phyloP scores from a whole-genome alignment of 805 yeast genomes.

The Kluyveromyces lactis region DNA sequence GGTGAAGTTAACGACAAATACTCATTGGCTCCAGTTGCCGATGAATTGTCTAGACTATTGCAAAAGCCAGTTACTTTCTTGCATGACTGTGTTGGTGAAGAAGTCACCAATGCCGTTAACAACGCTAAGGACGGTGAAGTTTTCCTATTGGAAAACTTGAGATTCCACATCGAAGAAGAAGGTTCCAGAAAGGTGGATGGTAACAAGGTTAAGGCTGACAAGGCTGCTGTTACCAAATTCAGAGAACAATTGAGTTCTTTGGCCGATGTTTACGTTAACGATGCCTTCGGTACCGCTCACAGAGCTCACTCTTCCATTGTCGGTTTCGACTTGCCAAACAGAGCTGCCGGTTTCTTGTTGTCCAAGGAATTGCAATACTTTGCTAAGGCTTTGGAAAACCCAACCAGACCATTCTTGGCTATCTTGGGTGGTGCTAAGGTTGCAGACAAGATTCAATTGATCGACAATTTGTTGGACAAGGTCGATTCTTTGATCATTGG shows the following conservation, averaged over 20 bases:
- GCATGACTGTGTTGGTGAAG: constrained; percentile 85
- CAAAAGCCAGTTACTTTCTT: constrained; percentile 72
- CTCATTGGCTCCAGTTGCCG: constrained; percentile 90
- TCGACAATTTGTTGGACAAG: constrained; percentile 94
- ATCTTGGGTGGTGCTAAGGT: constrained; percentile 99
- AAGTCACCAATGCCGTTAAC: constrained; percentile 75
- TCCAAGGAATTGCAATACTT: constrained; percentile 95
- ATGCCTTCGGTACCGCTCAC: constrained; percentile 99
- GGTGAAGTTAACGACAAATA: constrained; percentile 82
- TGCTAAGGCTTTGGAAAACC: constrained; percentile 97
- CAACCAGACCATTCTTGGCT: constrained; percentile 96
- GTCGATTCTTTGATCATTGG: constrained; percentile 92
- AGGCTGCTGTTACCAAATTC: constrained; percentile 77
- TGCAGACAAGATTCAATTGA: constrained; percentile 96
- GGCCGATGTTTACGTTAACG: constrained; percentile 96
- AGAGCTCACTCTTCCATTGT: constrained; percentile 99
- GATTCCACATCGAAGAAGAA: constrained; percentile 98
- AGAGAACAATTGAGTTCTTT: constrained; percentile 82
- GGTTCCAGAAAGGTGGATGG: constrained; percentile 90
- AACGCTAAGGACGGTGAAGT: constrained; percentile 71
- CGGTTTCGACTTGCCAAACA: constrained; percentile 89
- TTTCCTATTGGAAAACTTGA: constrained; percentile 89
- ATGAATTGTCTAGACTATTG: constrained; percentile 75
- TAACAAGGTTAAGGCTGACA: constrained; percentile 85
- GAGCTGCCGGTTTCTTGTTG: constrained; percentile 98